These are phyloP conservation scores for Sugiyamaella valdiviana DNA, from an alignment of 805 yeast species.

Conservation along the genomic window DNA sequence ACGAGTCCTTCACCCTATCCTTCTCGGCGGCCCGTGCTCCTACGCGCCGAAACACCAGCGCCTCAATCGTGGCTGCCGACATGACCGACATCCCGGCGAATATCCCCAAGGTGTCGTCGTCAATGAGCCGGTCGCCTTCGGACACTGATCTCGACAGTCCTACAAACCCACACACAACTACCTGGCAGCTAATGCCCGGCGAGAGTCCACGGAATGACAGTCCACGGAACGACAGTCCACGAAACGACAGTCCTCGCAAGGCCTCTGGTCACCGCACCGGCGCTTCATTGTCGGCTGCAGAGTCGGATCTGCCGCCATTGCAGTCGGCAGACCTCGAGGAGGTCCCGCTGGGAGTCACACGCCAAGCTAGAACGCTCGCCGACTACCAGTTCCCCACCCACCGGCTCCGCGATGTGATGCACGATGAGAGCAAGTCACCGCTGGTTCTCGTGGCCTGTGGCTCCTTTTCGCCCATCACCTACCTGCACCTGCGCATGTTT, in stretches of 20 bases:
- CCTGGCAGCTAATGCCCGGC: not conserved
- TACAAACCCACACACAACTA: not conserved
- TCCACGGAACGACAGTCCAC: not conserved
- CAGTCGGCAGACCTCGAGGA: conserved; percentile 94
- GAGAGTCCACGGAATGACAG: not conserved
- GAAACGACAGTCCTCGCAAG: not conserved
- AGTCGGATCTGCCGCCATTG: conserved; percentile 18
- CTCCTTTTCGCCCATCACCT: conserved; percentile 92
- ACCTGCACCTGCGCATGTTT: conserved; percentile 91
- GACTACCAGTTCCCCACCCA: conserved; percentile 83
- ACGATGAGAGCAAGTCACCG: conserved; percentile 76
- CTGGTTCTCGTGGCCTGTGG: conserved; percentile 96
- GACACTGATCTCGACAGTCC: conserved; percentile 4
- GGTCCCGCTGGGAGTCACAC: conserved; percentile 86
- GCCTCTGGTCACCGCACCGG: no score
- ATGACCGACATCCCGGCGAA: conserved; percentile 9
- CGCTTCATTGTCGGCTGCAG: conserved; percentile 12
- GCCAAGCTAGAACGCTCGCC: conserved; percentile 71
- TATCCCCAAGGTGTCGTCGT: conserved; percentile 16
- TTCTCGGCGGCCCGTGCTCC: not conserved
- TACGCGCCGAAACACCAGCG: not conserved
- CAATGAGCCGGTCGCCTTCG: conserved; percentile 16
- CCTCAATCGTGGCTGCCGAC: conserved; percentile 1
- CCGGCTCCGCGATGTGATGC: conserved; percentile 61
- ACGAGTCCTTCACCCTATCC: conserved; percentile 21